Conservation (phyloP, 1,139 yeast genomes). For the Kodamaea fungicola region DNA sequence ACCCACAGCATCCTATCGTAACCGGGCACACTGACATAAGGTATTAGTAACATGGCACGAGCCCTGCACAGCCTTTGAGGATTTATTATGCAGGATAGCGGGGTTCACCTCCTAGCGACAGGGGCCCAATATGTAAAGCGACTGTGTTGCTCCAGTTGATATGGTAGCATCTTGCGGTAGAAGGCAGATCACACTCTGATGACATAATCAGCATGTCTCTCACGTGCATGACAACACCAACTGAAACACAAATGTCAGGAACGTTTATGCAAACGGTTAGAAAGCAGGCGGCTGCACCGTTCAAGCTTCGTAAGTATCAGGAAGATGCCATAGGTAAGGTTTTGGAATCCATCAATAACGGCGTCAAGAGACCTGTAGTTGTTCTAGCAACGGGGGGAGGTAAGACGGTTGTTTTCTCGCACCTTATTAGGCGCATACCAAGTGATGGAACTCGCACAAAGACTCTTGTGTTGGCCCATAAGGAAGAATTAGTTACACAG, state of each 20-base stretch:
- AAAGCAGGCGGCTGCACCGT: background rate
- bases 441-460: constrained; percentile 36
- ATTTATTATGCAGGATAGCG: too few species aligned
- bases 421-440: constrained; percentile 41
- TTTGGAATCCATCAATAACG: constrained; percentile 43
- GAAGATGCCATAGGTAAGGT: constrained; percentile 62
- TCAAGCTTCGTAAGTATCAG: constrained; percentile 57
- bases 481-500: constrained; percentile 75
- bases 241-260: too few species aligned
- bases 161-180: background rate
- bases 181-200: background rate
- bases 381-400: constrained; percentile 96
- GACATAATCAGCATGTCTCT: background rate
- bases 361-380: constrained; percentile 66
- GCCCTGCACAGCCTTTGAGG: too few species aligned
- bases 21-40: too few species aligned
- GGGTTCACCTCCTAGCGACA: too few species aligned
- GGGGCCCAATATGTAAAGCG: too few species aligned
- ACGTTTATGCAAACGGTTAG: background rate
- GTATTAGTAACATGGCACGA: too few species aligned
- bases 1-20: too few species aligned
- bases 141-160: too few species aligned
- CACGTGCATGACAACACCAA: too few species aligned
- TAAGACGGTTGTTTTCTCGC: constrained; percentile 80
- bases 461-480: constrained; percentile 72